phyloP scores from a whole-genome alignment of 1,284 basidiomycete species.

The Moniliella sp. region DNA sequence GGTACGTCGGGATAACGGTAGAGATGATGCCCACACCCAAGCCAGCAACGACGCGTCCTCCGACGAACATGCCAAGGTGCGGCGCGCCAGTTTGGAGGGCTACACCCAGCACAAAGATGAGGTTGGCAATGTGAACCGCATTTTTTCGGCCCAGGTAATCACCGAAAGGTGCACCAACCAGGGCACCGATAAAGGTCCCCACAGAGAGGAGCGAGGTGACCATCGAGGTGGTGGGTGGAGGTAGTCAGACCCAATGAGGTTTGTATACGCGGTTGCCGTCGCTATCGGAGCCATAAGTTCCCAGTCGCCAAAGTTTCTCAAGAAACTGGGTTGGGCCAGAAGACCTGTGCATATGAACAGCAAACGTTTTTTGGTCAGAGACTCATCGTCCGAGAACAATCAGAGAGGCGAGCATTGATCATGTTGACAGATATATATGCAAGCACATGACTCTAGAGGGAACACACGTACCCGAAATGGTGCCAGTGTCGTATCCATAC shows the following conservation, averaged over 20 bases:
- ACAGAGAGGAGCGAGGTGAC: slow-evolving; percentile 52
- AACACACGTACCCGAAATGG: too few species aligned
- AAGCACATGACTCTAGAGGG: too few species aligned
- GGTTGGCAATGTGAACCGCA: slow-evolving; percentile 43
- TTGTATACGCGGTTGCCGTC: slow-evolving; percentile 3
- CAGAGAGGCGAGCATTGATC: too few species aligned
- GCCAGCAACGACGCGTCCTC: slow-evolving; percentile 62
- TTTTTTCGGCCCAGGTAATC: slow-evolving; percentile 48
- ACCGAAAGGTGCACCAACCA: slow-evolving; percentile 36
- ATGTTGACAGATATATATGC: too few species aligned
- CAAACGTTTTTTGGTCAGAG: too few species aligned
- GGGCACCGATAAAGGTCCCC: slow-evolving; percentile 50
- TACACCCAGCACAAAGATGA: slow-evolving; percentile 17
- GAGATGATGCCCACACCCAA: slow-evolving; percentile 59
- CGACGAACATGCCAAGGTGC: slow-evolving; percentile 41
- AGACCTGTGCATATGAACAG: too few species aligned
- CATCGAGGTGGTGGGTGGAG: slow-evolving; percentile 41
- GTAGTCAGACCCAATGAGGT: slow-evolving; percentile 5
- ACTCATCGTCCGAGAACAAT: too few species aligned
- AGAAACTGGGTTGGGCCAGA: slow-evolving; percentile 12
- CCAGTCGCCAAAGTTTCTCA: slow-evolving; percentile 9
- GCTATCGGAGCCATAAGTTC: slow-evolving; percentile 4
- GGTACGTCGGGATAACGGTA: slow-evolving; percentile 48
- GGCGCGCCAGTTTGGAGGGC: slow-evolving; percentile 15
- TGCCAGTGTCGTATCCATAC: slow-evolving; percentile 10